A percentile compares a stretch with the other conserved stretches of the same genome.
Evolutionary conservation across 1,139 yeast genomes (phyloP).

Genomic region (Lodderomyces beijingensis): DNA sequence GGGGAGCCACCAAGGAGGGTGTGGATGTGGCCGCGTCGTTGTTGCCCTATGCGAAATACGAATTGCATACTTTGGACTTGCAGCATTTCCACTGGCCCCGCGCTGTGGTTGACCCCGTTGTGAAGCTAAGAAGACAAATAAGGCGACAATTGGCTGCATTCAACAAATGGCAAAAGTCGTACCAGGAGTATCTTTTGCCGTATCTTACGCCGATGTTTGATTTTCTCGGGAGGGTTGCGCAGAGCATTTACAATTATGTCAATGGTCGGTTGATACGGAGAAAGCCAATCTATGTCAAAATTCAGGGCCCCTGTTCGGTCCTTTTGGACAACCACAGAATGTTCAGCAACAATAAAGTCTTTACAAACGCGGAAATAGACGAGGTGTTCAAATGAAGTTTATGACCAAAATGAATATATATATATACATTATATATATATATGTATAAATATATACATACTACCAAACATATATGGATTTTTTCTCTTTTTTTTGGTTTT

Average conservation of each 20-base stretch:
- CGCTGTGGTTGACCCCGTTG: slow-evolving; percentile 1
- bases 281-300: slow-evolving; percentile 19
- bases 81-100: slow-evolving; percentile 2
- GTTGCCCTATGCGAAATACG: slow-evolving; percentile 1
- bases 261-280: slow-evolving; percentile 12
- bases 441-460: slow-evolving; percentile 1
- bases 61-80: slow-evolving; percentile 2
- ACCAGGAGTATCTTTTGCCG: not conserved
- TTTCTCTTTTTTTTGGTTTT: too few relatives aligned
- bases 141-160: not conserved
- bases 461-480: not conserved
- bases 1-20: not conserved
- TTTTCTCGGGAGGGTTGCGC: slow-evolving; percentile 1
- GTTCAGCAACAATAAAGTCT: slow-evolving; percentile 14
- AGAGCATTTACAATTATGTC: slow-evolving; percentile 7
- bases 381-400: slow-evolving; percentile 1
- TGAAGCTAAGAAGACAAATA: not conserved
- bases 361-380: slow-evolving; percentile 21
- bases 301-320: slow-evolving; percentile 25
- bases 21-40: not conserved
- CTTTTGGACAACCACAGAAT: slow-evolving; percentile 18
- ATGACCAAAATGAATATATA: not conserved
- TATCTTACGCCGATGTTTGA: not conserved
- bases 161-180: not conserved
- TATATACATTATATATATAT: not conserved